Percentiles rank a stretch among this genome's conserved stretches.
phyloP scores from a whole-genome alignment of 2,329 filamentous ascomycete genomes.

The Ophidiomyces ophidiicola region DNA sequence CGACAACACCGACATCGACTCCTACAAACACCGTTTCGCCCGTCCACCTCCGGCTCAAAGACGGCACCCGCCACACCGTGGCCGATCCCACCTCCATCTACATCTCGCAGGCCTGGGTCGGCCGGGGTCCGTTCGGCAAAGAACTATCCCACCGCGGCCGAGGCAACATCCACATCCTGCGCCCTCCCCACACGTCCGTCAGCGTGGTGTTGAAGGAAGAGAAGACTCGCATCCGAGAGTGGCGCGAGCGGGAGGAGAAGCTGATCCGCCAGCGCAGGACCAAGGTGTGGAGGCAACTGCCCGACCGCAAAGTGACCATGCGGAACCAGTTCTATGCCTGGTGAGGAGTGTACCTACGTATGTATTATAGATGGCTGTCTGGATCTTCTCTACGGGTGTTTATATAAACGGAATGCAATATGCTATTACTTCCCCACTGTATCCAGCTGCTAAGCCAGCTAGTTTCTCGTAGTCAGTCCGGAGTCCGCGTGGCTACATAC shows the following conservation, averaged over 20 bases:
- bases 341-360: slow-evolving; percentile 36
- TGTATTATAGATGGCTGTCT: slow-evolving; percentile 10
- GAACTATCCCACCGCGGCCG: slow-evolving; percentile 61
- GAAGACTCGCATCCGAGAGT: slow-evolving; percentile 69
- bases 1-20: slow-evolving; percentile 2
- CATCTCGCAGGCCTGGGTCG: slow-evolving; percentile 86
- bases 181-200: slow-evolving; percentile 62
- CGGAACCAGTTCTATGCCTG: slow-evolving; percentile 88
- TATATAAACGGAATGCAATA: too few species aligned
- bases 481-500: too few species aligned
- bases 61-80: slow-evolving; percentile 60
- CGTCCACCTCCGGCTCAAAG: slow-evolving; percentile 36
- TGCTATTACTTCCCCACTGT: too few species aligned
- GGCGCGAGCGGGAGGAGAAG: slow-evolving; percentile 65
- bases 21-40: slow-evolving; percentile 3
- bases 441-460: too few species aligned
- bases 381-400: neutral
- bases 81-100: slow-evolving; percentile 72
- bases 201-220: slow-evolving; percentile 84
- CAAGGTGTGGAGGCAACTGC: slow-evolving; percentile 77
- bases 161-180: slow-evolving; percentile 56
- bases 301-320: slow-evolving; percentile 68
- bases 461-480: too few species aligned
- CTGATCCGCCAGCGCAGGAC: slow-evolving; percentile 59
- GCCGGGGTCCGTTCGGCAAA: slow-evolving; percentile 53